Base-by-base conservation (phyloP, 2,329 filamentous ascomycete species). In the Colletotrichum ledebouriae region DNA sequence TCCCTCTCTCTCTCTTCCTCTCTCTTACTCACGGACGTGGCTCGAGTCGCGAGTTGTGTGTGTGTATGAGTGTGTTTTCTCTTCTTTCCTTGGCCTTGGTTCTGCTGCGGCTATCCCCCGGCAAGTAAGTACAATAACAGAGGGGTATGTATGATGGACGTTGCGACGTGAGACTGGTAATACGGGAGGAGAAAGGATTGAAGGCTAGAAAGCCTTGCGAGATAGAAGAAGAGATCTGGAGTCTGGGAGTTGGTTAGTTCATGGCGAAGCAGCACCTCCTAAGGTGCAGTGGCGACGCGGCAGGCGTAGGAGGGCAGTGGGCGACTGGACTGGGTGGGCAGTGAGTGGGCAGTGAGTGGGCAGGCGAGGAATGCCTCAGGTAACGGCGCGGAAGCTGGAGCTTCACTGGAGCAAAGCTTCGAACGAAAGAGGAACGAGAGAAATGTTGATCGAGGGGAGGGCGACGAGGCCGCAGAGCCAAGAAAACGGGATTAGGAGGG, bases 241-340 rank as follows among this genome's bases (percentile, higher is more conserved):
- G 50, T 34, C 55, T 65, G 34, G 49, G 11, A 56, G 53, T 56
- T 59, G 49, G 34, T 68, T 59, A 59, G 65, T 68, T 68, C 65
- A 68, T 65, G 65, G 65, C 65, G 61, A 59, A 65, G 61, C 47
- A 65, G 61, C 61, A 65, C 61, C 61, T 68, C 64, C 55, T 59
- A 55, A 68, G 59, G 56, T 62, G 47, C 37, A 44, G 64, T 52
- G 53, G 57, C 49, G 42, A 60, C 42, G 11, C 37, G 13, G 13
- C 56, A 34, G 46, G 47, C 59, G 47, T 44, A 46, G 49, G 47
- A 61, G 13, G 37, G 10, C 11, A 39, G 37, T 39, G 37, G 4
- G 37, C 13, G 37, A 39, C 11, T 39, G 10, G 37, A 5, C 37
- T 15, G 37, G 12, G 22, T 13, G 22, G 17, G 47, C 17, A 33